Evolutionary conservation across 2,329 filamentous ascomycete species (phyloP), one percentile per base, ranked within the genome.

Genomic region (Akanthomyces muscarius): DNA sequence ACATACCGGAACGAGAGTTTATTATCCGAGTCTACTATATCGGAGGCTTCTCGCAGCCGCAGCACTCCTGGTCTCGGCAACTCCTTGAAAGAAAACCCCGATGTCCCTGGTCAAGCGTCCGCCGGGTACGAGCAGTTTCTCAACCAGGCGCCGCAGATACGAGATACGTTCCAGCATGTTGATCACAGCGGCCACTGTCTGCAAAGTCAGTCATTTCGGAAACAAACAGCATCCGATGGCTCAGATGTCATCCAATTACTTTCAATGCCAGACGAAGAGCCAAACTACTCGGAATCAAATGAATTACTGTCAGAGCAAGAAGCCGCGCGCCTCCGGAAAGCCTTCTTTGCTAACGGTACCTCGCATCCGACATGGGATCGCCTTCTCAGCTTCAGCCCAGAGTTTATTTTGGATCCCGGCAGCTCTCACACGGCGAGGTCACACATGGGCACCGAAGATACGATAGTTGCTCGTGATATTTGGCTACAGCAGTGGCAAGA

Each of bases 401-500:
- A 76, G 18, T 82, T 78, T 65, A 63, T 80, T 16, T 66, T 67
- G 5, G 38, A 68, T 5, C 67, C 70, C 5, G 66, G 66, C 28
- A 44, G 65, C 33, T 68, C 65, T 16, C 64, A 65, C 30, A 56
- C 67, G 54, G 65, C 63, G 53, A 62, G 64, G 48, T 66, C 67
- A 38, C 73, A 78, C 53, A 62, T 81, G 28, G 82, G 82, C 14
- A 73, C 75, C 7, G 64, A 66, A 2, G 75, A 81, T 64, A 47
- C 69, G 0, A 67, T 69, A 5, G 75, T 77, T 63, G 78, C 77
- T 25, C 78, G 73, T 69, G 68, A 75, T 53, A 67, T 74, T 18
- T 86, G 84, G 83, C 71, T 83, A 14, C 73, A 77, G 42, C 80
- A 85, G 67, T 88, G 85, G 85, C 77, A 78, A 41, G 76, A 78